These are phyloP conservation scores for Aspergillus amoenus DNA, from an alignment of 2,329 filamentous ascomycete species.

Conservation along the genomic window DNA sequence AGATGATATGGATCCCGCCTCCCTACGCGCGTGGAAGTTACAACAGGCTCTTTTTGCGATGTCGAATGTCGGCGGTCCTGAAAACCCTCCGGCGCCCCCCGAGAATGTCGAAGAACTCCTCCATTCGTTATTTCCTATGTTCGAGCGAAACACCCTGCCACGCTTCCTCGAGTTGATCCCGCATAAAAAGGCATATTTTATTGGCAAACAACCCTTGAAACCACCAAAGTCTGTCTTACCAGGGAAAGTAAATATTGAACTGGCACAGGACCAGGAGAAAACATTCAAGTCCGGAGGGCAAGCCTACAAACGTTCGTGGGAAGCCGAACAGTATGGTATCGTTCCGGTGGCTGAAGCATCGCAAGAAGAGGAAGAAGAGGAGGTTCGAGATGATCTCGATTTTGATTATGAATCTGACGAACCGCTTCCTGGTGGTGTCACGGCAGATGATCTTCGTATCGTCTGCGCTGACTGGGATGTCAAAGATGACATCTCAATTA, in stretches of 20 bases:
- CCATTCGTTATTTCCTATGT: slow-evolving; percentile 77
- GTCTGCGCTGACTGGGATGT: slow-evolving; percentile 84
- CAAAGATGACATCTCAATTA: slow-evolving; percentile 53
- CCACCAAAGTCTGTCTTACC: slow-evolving; percentile 79
- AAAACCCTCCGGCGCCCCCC: slow-evolving; percentile 65
- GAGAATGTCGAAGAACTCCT: slow-evolving; percentile 74
- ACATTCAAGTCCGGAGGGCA: slow-evolving; percentile 73
- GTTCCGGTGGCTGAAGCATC: slow-evolving; percentile 46
- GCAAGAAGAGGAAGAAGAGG: slow-evolving; percentile 52
- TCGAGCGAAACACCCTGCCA: slow-evolving; percentile 71
- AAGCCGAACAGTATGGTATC: slow-evolving; percentile 58
- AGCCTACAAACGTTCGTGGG: slow-evolving; percentile 50
- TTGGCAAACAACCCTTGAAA: slow-evolving; percentile 75
- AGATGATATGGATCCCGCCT: slow-evolving; percentile 43
- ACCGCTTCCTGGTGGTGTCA: slow-evolving; percentile 66
- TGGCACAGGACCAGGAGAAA: slow-evolving; percentile 83
- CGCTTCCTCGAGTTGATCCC: slow-evolving; percentile 82
- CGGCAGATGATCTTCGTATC: slow-evolving; percentile 76
- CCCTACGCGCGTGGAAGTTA: slow-evolving; percentile 45
- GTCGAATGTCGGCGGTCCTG: slow-evolving; percentile 50
- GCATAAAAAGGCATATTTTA: slow-evolving; percentile 73
- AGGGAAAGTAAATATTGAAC: slow-evolving; percentile 83
- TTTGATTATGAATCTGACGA: slow-evolving; percentile 60
- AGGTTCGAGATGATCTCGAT: slow-evolving; percentile 51
- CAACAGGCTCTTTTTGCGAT: slow-evolving; percentile 49